Evolutionary conservation across 1,284 basidiomycete species (phyloP), one percentile per base, ranked within the genome.

Genomic region (Cryptococcus sp.): DNA sequence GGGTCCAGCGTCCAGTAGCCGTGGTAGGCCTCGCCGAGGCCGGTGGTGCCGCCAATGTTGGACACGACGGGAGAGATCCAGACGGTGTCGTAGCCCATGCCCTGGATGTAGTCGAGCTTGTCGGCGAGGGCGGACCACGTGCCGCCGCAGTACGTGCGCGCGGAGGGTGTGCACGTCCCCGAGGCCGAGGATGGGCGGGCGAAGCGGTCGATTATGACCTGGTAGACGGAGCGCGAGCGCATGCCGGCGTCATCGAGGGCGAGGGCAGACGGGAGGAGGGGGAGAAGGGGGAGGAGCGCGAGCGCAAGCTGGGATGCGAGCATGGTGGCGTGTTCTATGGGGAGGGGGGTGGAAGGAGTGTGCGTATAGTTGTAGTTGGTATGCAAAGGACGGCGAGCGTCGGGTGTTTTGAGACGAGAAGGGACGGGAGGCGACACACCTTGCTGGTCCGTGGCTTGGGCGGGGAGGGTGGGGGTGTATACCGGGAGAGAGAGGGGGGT

Each of bases 11-110:
- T 60, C 61, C 68, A 69, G 52, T 65, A 68, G 42, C 79, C 79
- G 59, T 80, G 79, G 54, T 79, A 80, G 6, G 70, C 68, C 50
- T 70, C 62, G 8, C 70, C 70, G 8, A 63, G 55, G 12, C 64
- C 65, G 1, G 70, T 69, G 7, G 63, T 67, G 3, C 70, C 73
- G 1, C 63, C 67, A 39, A 74, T 73, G 55, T 75, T 73, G 9
- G 66, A 60, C 4, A 76, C 72, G n/a, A 77, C 61, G 7, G 76
- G 76, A 8, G 67, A 70, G 46, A 77, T 77, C 76, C 76, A 77
- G 6, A 77, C 58, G 2, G 76, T 75, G 55, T 75, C 72, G 50
- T 73, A 77, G 20, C 76, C 76, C 76, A 77, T 77, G n/a, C 73
- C 74, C 50, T 70, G 59, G 52, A 77, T 77, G 51, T 77, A 77